These are phyloP conservation scores for Ceriops tagal DNA, from an alignment of 345 rosid genomes.

Conservation along the genomic window DNA sequence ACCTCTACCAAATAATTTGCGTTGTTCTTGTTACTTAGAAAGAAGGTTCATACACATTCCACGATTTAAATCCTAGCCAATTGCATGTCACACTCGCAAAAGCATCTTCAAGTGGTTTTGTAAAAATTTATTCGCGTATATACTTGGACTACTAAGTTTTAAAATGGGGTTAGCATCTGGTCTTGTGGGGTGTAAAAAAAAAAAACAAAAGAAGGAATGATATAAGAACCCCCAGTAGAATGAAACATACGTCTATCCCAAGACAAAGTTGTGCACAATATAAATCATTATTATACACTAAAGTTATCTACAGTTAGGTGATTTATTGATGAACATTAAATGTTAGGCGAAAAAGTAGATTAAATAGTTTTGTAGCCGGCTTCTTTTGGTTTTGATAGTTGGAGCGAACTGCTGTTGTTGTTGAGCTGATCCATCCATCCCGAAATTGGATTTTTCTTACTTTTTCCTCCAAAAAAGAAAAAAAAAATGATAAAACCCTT, in stretches of 20 bases:
- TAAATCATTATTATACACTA: not conserved
- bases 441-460: slow-evolving; percentile 1
- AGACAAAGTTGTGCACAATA: not conserved
- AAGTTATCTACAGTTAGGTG: too few relatives aligned
- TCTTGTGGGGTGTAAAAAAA: slow-evolving; percentile 18
- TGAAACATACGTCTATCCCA: not conserved
- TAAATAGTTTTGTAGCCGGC: not conserved
- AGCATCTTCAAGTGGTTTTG: not conserved
- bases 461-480: not conserved
- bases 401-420: slow-evolving; percentile 47
- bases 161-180: slow-evolving; percentile 32
- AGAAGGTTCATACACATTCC: not conserved
- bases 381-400: slow-evolving; percentile 42
- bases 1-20: too few relatives aligned
- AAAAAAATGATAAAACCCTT: too few relatives aligned
- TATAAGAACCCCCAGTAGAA: not conserved
- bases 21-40: too few relatives aligned
- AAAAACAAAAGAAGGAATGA: not conserved
- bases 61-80: not conserved
- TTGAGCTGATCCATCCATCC: slow-evolving; percentile 52
- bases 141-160: slow-evolving; percentile 11
- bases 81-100: not conserved
- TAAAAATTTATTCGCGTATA: slow-evolving; percentile 11
- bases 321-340: too few relatives aligned
- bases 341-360: not conserved